Evolutionary conservation across 2,329 filamentous ascomycete genomes (phyloP).

Genomic region (Chaetomium olivaceum): DNA sequence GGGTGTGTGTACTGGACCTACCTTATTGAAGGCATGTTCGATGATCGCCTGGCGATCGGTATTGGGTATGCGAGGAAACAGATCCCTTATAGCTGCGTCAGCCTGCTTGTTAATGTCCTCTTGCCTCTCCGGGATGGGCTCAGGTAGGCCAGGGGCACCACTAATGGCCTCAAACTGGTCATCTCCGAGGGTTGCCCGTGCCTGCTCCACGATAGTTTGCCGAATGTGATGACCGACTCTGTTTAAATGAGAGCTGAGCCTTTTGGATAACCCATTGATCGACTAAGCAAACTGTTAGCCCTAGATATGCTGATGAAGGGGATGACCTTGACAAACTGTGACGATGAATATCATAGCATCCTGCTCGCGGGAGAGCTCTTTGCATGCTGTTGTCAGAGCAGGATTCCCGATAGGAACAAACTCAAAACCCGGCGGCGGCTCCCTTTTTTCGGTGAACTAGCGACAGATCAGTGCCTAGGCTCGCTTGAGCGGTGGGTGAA

Average conservation of each 20-base stretch:
- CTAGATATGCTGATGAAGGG: not conserved
- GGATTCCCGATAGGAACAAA: constrained; percentile 66
- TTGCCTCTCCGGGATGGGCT: constrained; percentile 61
- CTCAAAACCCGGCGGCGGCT: constrained; percentile 61
- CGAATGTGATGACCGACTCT: constrained; percentile 63
- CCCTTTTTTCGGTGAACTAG: constrained; percentile 54
- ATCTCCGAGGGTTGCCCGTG: constrained; percentile 39
- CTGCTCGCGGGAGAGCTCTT: constrained; percentile 63
- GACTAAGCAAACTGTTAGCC: constrained; percentile 32
- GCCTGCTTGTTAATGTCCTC: constrained; percentile 62
- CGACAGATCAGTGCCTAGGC: constrained; percentile 32
- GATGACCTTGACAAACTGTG: constrained; percentile 50
- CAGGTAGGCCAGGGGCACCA: constrained; percentile 43
- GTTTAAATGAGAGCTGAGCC: constrained; percentile 55
- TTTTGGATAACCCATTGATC: constrained; percentile 40
- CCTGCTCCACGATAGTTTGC: constrained; percentile 59
- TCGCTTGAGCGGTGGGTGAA: not conserved
- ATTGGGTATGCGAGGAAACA: constrained; percentile 66
- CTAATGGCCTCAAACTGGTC: constrained; percentile 32
- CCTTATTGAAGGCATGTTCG: constrained; percentile 63
- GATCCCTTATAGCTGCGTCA: constrained; percentile 61
- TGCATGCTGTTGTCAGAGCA: constrained; percentile 60
- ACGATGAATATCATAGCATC: constrained; percentile 68
- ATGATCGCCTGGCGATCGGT: constrained; percentile 64
- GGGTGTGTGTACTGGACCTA: constrained; percentile 39